Percentiles rank a stretch among this genome's conserved stretches.
These are phyloP conservation scores for Orbilia javanica DNA, from an alignment of 2,329 filamentous ascomycete species.

Conservation along the genomic window DNA sequence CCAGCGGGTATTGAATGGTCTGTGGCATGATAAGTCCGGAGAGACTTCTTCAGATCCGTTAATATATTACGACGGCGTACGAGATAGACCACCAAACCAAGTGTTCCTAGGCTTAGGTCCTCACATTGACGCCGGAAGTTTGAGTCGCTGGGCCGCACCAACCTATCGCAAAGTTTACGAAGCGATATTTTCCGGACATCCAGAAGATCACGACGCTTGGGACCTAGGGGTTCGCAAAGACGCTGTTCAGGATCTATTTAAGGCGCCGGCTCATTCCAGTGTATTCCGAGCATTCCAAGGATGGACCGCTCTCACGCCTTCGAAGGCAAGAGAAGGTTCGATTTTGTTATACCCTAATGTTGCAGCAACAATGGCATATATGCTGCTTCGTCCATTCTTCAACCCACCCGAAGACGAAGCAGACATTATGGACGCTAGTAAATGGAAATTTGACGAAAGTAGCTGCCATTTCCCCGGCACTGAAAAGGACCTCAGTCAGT, in stretches of 20 bases:
- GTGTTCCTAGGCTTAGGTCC: constrained; percentile 66
- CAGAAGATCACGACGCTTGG: constrained; percentile 65
- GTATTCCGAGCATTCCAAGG: constrained; percentile 66
- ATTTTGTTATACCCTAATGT: constrained; percentile 66
- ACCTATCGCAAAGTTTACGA: constrained; percentile 65
- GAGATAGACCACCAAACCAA: constrained; percentile 65
- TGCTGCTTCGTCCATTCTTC: constrained; percentile 67
- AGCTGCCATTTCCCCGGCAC: constrained; percentile 65
- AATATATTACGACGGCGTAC: constrained; percentile 65
- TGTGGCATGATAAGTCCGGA: constrained; percentile 64
- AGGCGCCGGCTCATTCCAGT: constrained; percentile 64
- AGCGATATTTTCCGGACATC: constrained; percentile 65
- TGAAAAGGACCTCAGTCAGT: constrained; percentile 64
- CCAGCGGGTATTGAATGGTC: constrained; percentile 65
- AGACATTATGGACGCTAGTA: constrained; percentile 49
- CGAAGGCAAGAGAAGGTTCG: constrained; percentile 64
- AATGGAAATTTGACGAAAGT: constrained; percentile 50
- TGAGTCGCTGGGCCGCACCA: constrained; percentile 66
- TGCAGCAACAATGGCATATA: constrained; percentile 64
- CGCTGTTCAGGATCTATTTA: constrained; percentile 64
- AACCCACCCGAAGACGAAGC: constrained; percentile 61
- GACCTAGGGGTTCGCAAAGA: constrained; percentile 64
- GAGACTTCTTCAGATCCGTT: constrained; percentile 64
- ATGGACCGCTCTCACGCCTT: constrained; percentile 66
- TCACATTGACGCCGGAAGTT: constrained; percentile 67